Conservation (phyloP, 2,329 filamentous ascomycete species). For the Apiospora sp. region DNA sequence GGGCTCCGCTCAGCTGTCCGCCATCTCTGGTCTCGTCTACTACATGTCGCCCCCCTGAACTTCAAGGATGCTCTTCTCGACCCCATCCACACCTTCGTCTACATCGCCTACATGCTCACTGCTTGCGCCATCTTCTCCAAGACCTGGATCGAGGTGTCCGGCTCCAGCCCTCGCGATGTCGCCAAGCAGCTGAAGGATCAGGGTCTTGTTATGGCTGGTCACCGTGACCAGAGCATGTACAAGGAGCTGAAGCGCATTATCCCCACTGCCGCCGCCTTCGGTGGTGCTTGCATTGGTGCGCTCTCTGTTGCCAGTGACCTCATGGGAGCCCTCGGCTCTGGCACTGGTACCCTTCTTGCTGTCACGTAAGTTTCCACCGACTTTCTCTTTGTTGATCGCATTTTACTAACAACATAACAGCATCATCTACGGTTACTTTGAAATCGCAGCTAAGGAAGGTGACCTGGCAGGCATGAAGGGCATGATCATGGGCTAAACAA, state of each 20-base stretch:
- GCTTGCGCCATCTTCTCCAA: conserved; percentile 99
- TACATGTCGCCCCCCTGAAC: conserved; percentile 99
- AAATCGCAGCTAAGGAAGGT: conserved; percentile 98
- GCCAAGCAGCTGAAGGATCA: conserved; percentile 99
- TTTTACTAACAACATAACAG: conserved; percentile 54
- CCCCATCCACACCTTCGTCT: conserved; percentile 94
- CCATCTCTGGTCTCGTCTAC: conserved; percentile 93
- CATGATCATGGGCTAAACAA: conserved; percentile 73
- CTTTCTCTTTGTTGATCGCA: not conserved
- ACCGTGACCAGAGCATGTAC: conserved; percentile 99
- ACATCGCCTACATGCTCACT: conserved; percentile 97
- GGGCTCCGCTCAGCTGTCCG: conserved; percentile 93
- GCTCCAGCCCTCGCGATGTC: conserved; percentile 95
- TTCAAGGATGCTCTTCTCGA: conserved; percentile 97
- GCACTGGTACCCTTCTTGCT: conserved; percentile 96
- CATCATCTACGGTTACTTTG: conserved; percentile 99
- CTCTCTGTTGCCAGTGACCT: conserved; percentile 96
- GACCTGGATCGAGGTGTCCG: conserved; percentile 99
- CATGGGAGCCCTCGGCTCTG: conserved; percentile 92
- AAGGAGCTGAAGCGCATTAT: conserved; percentile 99
- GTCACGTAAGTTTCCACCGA: conserved; percentile 81
- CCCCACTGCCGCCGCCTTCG: conserved; percentile 95
- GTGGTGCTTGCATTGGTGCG: conserved; percentile 98
- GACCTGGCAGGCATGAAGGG: conserved; percentile 86
- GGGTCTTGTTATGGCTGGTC: conserved; percentile 98